phyloP scores from a whole-genome alignment of 371 early-diverging fungal genomes.

The Funneliformis caledonium region DNA sequence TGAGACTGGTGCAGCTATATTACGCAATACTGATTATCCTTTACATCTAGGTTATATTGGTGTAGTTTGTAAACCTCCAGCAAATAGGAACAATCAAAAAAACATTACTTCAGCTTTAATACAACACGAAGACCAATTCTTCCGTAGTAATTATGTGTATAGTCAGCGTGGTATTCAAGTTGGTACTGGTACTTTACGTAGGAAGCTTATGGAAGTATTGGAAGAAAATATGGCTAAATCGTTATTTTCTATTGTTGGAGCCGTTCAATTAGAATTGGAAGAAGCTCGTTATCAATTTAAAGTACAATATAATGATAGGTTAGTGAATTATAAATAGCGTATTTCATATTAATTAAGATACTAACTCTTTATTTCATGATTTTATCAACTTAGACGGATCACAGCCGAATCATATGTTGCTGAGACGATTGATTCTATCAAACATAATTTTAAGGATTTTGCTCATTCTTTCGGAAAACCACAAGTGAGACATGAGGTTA shows the following conservation, averaged over 20 bases:
- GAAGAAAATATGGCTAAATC: conserved; percentile 92
- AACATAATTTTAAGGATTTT: conserved; percentile 92
- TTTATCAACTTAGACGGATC: conserved; percentile 57
- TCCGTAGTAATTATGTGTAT: conserved; percentile 64
- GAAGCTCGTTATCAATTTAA: conserved; percentile 97
- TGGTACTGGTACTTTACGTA: conserved; percentile 82
- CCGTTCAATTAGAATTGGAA: conserved; percentile 90
- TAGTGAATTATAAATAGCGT: not conserved
- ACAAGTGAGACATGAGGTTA: conserved; percentile 87
- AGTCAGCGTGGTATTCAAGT: conserved; percentile 74
- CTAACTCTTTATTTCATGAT: not conserved
- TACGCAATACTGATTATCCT: conserved; percentile 91
- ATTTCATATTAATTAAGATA: not conserved
- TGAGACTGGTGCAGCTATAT: conserved; percentile 77
- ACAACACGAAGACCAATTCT: conserved; percentile 73
- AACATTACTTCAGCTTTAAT: conserved; percentile 70
- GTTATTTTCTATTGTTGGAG: conserved; percentile 80
- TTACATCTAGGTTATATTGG: conserved; percentile 97
- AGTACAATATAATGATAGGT: conserved; percentile 94
- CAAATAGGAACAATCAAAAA: conserved; percentile 51
- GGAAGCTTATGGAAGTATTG: conserved; percentile 84
- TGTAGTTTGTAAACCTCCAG: conserved; percentile 85
- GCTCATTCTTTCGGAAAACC: conserved; percentile 87
- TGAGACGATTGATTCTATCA: conserved; percentile 90
- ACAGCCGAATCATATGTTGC: conserved; percentile 95